Percentiles rank a stretch among this genome's conserved stretches.
Conservation (phyloP, 1,284 basidiomycete genomes). For the Moesziomyces parantarcticus region DNA sequence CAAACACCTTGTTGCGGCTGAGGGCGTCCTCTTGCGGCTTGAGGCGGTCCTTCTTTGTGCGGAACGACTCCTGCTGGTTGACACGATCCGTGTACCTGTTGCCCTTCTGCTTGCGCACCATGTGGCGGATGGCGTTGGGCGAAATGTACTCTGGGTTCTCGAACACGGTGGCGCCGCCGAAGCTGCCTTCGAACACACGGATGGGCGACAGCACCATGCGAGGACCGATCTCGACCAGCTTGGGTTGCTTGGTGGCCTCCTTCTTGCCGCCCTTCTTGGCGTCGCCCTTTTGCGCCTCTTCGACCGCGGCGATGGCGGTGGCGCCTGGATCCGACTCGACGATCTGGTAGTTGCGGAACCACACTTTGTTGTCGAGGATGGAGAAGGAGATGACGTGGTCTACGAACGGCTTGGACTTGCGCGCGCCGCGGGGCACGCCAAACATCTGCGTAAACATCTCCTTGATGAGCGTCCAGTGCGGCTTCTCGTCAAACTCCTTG, state of each 20-base stretch:
- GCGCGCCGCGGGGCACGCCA: slow-evolving; percentile 86
- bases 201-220: slow-evolving; percentile 97
- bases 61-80: slow-evolving; percentile 78
- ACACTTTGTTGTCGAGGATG: slow-evolving; percentile 93
- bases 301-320: slow-evolving; percentile 58
- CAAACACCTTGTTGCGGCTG: slow-evolving; percentile 87
- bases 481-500: slow-evolving; percentile 85
- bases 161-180: slow-evolving; percentile 89
- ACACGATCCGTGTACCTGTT: slow-evolving; percentile 83
- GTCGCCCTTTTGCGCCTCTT: slow-evolving; percentile 71
- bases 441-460: slow-evolving; percentile 98
- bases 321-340: slow-evolving; percentile 73
- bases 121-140: slow-evolving; percentile 82
- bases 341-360: slow-evolving; percentile 97
- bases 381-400: slow-evolving; percentile 98
- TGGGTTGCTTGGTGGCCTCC: slow-evolving; percentile 50
- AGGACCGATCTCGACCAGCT: slow-evolving; percentile 79
- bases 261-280: slow-evolving; percentile 34
- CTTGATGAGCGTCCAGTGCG: slow-evolving; percentile 89
- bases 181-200: slow-evolving; percentile 90
- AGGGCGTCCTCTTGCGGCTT: slow-evolving; percentile 81
- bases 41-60: slow-evolving; percentile 76
- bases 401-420: slow-evolving; percentile 94
- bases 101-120: slow-evolving; percentile 79
- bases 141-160: slow-evolving; percentile 96